Base-by-base conservation (phyloP, 139 green algal genomes). In the Chlorella vulgaris region DNA sequence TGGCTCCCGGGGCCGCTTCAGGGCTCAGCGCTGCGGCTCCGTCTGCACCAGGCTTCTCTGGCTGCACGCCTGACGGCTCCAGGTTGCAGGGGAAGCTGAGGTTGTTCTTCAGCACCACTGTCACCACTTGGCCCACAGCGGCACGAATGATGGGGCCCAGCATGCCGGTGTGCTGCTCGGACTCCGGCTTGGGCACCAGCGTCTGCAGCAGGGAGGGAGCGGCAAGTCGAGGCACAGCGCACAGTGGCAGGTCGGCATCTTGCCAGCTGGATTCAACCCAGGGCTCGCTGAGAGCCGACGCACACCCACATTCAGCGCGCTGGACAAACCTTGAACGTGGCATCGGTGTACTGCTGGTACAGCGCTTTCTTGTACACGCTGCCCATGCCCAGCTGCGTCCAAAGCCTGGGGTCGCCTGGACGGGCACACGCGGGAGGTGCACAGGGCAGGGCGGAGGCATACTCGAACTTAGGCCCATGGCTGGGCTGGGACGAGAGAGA, bases 311-410 rank as follows among this genome's bases (percentile, higher is more conserved):
- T n/a, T n/a, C n/a, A n/a, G n/a, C n/a, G n/a, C n/a, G n/a, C n/a
- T n/a, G n/a, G n/a, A n/a, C n/a, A n/a, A n/a, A n/a, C 74, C 74
- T 40, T 6, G 69, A 89, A 89, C 38, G 35, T 83, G 18, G 29
- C 78, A 33, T 91, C 86, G 7, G 80, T 89, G 78, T 91, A 92
- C 47, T 78, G 67, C 26, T 78, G 53, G 51, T 90, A 92, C 42
- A 86, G 66, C 18, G 77, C 84, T 82, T 92, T 92, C 28, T 42
- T 61, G 42, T 83, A 86, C 24, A 61, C 79, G 47, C 50, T 47
- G 33, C 81, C 88, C 26, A 91, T 39, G 31, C 74, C 74, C 51
- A 69, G 51, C 73, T 79, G 33, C 1, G 73, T 79, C 73, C 73
- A 79, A 3, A 79, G 70, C 0, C 47, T 65, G 31, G 70, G 7